A percentile compares a stretch with the other conserved stretches of the same genome.
Conservation (phyloP, 2,329 filamentous ascomycete genomes). For the Blastomyces parvus region DNA sequence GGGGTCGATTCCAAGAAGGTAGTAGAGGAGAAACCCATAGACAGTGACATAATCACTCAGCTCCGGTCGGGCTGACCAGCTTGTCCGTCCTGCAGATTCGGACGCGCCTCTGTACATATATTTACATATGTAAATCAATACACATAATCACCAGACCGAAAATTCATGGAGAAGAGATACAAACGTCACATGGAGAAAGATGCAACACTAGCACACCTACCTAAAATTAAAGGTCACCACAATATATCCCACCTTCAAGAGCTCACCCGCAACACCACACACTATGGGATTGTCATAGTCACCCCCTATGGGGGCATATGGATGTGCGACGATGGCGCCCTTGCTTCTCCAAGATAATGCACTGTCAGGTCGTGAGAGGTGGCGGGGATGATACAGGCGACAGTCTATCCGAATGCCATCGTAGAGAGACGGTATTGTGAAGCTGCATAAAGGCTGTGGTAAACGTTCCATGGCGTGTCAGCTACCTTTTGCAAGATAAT, state of each 20-base stretch:
- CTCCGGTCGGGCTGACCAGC: constrained; percentile 78
- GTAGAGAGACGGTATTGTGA: constrained; percentile 76
- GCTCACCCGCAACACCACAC: constrained; percentile 50
- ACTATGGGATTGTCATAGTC: constrained; percentile 76
- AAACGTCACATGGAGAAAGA: background rate
- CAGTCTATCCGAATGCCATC: constrained; percentile 69
- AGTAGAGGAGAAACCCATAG: constrained; percentile 68
- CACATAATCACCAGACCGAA: constrained; percentile 11
- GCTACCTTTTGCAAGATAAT: constrained; percentile 20
- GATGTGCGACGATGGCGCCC: constrained; percentile 69
- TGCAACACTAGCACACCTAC: constrained; percentile 35
- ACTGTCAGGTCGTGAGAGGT: constrained; percentile 16
- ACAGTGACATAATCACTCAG: constrained; percentile 73
- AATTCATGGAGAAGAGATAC: background rate
- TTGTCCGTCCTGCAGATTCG: constrained; percentile 65
- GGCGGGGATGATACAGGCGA: constrained; percentile 64
- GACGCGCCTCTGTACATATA: constrained; percentile 58
- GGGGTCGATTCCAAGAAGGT: constrained; percentile 51
- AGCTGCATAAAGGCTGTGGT: constrained; percentile 35
- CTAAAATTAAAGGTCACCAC: constrained; percentile 90
- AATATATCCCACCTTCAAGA: constrained; percentile 62
- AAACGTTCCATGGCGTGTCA: constrained; percentile 33
- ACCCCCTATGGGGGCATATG: constrained; percentile 81
- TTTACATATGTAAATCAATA: constrained; percentile 8
- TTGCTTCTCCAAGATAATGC: constrained; percentile 29